Evolutionary conservation across 306 rosid genomes (phyloP), one percentile per base, ranked within the genome.

Genomic region (Mimosa pudica): DNA sequence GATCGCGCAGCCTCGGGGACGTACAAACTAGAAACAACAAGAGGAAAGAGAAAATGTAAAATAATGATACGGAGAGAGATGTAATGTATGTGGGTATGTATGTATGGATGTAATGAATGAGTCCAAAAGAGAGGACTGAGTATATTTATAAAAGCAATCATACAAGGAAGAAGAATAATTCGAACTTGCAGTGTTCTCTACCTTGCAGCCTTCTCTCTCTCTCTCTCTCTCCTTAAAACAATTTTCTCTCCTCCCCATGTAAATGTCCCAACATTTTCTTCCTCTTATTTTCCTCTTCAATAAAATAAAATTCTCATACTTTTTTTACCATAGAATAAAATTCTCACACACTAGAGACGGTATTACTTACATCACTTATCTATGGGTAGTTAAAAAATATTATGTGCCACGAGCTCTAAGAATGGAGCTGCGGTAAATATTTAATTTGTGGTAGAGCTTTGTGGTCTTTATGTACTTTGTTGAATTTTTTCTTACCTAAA

Each of bases 161-260:
- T 84, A 86, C 85, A 84, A 86, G 73, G 89, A 87, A 83, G 94
- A 89, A 89, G 96, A 89, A 89, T 83, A 91, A 91, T 91, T 87
- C 90, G 90, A 87, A 87, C 90, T 91, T 87, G 89, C 96, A 87
- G 90, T 83, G 90, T 83, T 86, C 89, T 76, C 89, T 76, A 75
- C 71, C 81, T 82, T 83, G 87, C 91, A 86, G 83, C 65, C 85
- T 79, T 78, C 90, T 17, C 76, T 83, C 24, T 61, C 76, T 78
- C 20, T 73, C 24, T 32, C 77, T 74, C 38, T 24, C 66, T 60
- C 41, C 11, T 33, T 18, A 11, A 0, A 38, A 38, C 73, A 66
- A 8, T 58, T 85, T 55, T 80, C 61, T 35, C 80, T 13, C 13
- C 44, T 70, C 79, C 83, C 89, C 4, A 78, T 74, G 85, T 36